Evolutionary conservation across 257 asterid species (phyloP).

Genomic region (Solanum microdontum): DNA sequence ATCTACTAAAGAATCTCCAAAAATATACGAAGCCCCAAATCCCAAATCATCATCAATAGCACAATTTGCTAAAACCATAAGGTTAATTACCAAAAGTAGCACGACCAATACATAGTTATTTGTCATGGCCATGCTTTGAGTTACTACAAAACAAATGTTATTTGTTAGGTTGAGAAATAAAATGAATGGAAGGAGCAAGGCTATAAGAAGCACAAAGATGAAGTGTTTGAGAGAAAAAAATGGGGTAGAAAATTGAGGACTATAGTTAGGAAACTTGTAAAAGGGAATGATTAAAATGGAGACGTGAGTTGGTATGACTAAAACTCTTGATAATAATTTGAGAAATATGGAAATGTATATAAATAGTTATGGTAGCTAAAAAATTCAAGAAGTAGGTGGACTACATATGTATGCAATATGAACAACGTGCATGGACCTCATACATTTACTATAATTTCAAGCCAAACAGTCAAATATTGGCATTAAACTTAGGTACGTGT

Average conservation of each 20-base stretch:
- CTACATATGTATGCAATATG: constrained; percentile 28
- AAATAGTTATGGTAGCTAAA: background rate
- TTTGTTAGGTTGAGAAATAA: background rate
- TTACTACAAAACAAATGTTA: background rate
- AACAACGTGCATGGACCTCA: constrained; percentile 34
- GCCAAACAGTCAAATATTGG: constrained; percentile 17
- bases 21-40: constrained; percentile 62
- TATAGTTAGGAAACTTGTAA: constrained; percentile 29
- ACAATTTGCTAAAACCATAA: constrained; percentile 10
- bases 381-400: constrained; percentile 42
- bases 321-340: background rate
- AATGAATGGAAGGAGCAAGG: background rate
- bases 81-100: constrained; percentile 11
- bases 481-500: constrained; percentile 22
- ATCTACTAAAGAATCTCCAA: constrained; percentile 89
- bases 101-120: background rate
- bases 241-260: background rate
- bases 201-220: background rate
- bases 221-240: background rate
- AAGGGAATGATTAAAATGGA: constrained; percentile 6
- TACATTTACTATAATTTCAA: constrained; percentile 14
- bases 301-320: constrained; percentile 44
- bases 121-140: constrained; percentile 23
- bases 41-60: constrained; percentile 28
- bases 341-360: background rate